Percentiles rank a stretch among this genome's conserved stretches.
These are phyloP conservation scores for Xanthoparmelia taractica DNA, from an alignment of 495 filamentous ascomycete species.

Conservation along the genomic window DNA sequence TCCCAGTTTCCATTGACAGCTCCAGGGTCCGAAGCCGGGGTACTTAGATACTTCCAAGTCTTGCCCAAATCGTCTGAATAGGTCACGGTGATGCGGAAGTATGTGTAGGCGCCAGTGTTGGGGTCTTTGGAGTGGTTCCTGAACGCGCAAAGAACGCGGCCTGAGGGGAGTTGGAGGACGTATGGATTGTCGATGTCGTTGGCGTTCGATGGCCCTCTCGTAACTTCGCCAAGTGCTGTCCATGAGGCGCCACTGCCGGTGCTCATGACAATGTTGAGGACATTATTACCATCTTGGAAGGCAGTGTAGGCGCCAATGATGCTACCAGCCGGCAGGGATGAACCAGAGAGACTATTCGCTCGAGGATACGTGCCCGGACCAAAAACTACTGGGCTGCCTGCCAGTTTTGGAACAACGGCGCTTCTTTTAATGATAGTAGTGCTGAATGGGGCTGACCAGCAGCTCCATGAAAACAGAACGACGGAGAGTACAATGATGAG, in stretches of 20 bases:
- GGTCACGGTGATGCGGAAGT: constrained; percentile 47
- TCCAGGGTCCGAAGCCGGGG: constrained; percentile 31
- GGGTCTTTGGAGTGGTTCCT: constrained; percentile 42
- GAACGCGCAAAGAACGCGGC: constrained; percentile 42
- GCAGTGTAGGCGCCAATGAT: constrained; percentile 41
- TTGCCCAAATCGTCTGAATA: constrained; percentile 40
- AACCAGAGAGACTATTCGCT: constrained; percentile 34
- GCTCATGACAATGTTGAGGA: constrained; percentile 36
- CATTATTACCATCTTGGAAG: constrained; percentile 27
- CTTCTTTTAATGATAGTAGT: neutral
- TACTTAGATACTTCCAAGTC: constrained; percentile 42
- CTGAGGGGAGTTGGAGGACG: constrained; percentile 39
- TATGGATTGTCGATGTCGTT: constrained; percentile 47
- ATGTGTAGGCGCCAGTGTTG: constrained; percentile 30
- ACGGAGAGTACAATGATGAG: neutral
- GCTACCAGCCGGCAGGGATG: constrained; percentile 22
- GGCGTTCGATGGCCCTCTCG: constrained; percentile 25
- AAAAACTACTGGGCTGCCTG: constrained; percentile 18
- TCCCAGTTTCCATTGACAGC: constrained; percentile 43
- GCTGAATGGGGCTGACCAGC: constrained; percentile 14
- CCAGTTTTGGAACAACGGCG: constrained; percentile 13
- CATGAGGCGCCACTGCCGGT: constrained; percentile 39
- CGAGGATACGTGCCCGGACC: constrained; percentile 45
- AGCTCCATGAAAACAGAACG: neutral
- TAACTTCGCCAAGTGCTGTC: constrained; percentile 30